phyloP scores from a whole-genome alignment of 2,329 filamentous ascomycete genomes.

The Penicillium sp. region DNA sequence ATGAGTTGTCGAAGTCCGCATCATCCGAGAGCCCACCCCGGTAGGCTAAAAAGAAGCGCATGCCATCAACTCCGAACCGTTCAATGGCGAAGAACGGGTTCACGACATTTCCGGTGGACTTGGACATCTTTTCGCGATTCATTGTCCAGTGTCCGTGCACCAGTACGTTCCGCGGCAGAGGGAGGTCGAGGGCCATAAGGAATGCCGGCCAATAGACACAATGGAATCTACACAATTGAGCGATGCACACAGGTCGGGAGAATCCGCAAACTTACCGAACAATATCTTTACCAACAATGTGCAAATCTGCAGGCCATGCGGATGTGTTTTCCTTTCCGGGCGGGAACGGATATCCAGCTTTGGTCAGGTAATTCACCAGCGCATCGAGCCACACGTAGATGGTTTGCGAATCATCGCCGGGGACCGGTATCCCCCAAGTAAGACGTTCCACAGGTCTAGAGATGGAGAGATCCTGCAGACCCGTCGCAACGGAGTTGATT shows the following conservation, averaged over 20 bases:
- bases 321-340: slow-evolving; percentile 62
- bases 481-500: slow-evolving; percentile 71
- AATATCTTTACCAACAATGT: slow-evolving; percentile 96
- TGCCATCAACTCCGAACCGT: slow-evolving; percentile 80
- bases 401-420: slow-evolving; percentile 79
- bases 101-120: slow-evolving; percentile 91
- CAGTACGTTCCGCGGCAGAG: slow-evolving; percentile 75
- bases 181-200: slow-evolving; percentile 81
- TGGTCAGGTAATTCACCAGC: slow-evolving; percentile 89
- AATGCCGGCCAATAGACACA: slow-evolving; percentile 98
- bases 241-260: slow-evolving; percentile 6
- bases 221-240: slow-evolving; percentile 65
- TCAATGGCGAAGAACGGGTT: slow-evolving; percentile 91
- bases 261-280: slow-evolving; percentile 55
- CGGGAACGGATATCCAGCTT: slow-evolving; percentile 76
- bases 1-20: slow-evolving; percentile 78
- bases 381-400: slow-evolving; percentile 99
- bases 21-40: slow-evolving; percentile 78
- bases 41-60: slow-evolving; percentile 85
- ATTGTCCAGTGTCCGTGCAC: slow-evolving; percentile 97
- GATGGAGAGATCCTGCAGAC: slow-evolving; percentile 84
- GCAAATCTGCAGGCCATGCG: slow-evolving; percentile 88
- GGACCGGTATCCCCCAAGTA: slow-evolving; percentile 86
- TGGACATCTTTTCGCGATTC: slow-evolving; percentile 91
- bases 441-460: slow-evolving; percentile 78